Evolutionary conservation across 2,329 filamentous ascomycete species (phyloP).

Genomic region (Decorospora gaudefroyi): DNA sequence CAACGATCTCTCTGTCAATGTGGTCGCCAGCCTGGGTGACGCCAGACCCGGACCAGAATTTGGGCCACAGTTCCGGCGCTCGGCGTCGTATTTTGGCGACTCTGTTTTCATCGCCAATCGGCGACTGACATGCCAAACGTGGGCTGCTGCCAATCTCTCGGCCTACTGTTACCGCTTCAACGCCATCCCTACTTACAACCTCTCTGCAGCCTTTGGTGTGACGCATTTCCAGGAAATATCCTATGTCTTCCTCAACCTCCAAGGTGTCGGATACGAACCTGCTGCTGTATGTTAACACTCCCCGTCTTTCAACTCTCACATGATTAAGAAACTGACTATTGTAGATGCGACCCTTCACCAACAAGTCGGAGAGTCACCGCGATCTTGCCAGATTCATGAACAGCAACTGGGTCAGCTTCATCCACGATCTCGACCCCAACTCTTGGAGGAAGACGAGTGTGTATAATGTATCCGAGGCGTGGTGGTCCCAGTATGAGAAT

Average conservation of each 20-base stretch:
- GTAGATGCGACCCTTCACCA: slow-evolving; percentile 36
- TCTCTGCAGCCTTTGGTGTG: slow-evolving; percentile 51
- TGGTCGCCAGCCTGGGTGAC: slow-evolving; percentile 31
- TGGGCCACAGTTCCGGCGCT: slow-evolving; percentile 58
- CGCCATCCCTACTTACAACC: slow-evolving; percentile 55
- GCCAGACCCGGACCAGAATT: slow-evolving; percentile 22
- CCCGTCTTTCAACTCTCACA: not conserved
- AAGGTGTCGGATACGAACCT: slow-evolving; percentile 50
- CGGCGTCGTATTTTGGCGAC: slow-evolving; percentile 59
- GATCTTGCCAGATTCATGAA: slow-evolving; percentile 52
- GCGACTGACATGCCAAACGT: slow-evolving; percentile 58
- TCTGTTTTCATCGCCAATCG: slow-evolving; percentile 60
- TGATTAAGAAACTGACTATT: not conserved
- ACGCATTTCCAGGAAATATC: slow-evolving; percentile 60
- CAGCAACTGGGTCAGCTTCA: slow-evolving; percentile 53
- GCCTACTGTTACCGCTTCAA: slow-evolving; percentile 69
- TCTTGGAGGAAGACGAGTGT: slow-evolving; percentile 25
- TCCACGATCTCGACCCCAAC: slow-evolving; percentile 47
- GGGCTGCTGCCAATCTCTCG: slow-evolving; percentile 54
- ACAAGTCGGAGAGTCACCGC: slow-evolving; percentile 45
- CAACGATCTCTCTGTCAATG: slow-evolving; percentile 33
- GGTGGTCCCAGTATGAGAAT: slow-evolving; percentile 51
- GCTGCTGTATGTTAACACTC: slow-evolving; percentile 19
- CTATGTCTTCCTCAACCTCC: slow-evolving; percentile 54
- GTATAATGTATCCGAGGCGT: slow-evolving; percentile 28